These are phyloP conservation scores for Exophiala sideris DNA, from an alignment of 2,329 filamentous ascomycete genomes.

Conservation along the genomic window DNA sequence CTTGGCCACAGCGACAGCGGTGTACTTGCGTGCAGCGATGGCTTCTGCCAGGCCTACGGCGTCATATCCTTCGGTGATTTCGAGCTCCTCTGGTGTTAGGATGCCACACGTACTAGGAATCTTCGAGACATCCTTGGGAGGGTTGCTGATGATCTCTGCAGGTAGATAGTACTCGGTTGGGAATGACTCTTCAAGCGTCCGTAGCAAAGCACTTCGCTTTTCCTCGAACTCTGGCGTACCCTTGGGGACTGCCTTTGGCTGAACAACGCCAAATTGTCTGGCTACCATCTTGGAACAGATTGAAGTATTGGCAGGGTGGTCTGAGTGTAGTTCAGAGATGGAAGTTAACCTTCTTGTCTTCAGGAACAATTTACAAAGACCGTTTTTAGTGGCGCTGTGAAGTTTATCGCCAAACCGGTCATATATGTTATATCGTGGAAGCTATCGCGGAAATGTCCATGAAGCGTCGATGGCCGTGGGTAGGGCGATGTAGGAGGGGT, in stretches of 20 bases:
- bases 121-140: slow-evolving; percentile 39
- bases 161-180: slow-evolving; percentile 45
- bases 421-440: too few species aligned
- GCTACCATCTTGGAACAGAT: slow-evolving; percentile 8
- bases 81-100: slow-evolving; percentile 42
- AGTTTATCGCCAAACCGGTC: too few species aligned
- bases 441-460: not conserved
- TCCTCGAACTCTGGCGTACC: slow-evolving; percentile 19
- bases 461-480: not conserved
- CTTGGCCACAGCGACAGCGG: slow-evolving; percentile 34
- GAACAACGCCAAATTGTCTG: slow-evolving; percentile 9
- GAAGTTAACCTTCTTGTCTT: not conserved
- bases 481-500: not conserved
- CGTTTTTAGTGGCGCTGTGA: not conserved
- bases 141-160: slow-evolving; percentile 22
- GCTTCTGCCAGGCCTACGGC: slow-evolving; percentile 40
- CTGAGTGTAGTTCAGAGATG: not conserved
- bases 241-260: slow-evolving; percentile 8
- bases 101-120: slow-evolving; percentile 50
- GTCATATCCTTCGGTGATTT: slow-evolving; percentile 50
- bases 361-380: too few species aligned
- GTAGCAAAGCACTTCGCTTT: slow-evolving; percentile 13
- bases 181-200: slow-evolving; percentile 31
- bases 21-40: slow-evolving; percentile 15
- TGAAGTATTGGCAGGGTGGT: not conserved